phyloP scores from a whole-genome alignment of 2,329 filamentous ascomycete genomes.

The Dryadomyces sulphureus region DNA sequence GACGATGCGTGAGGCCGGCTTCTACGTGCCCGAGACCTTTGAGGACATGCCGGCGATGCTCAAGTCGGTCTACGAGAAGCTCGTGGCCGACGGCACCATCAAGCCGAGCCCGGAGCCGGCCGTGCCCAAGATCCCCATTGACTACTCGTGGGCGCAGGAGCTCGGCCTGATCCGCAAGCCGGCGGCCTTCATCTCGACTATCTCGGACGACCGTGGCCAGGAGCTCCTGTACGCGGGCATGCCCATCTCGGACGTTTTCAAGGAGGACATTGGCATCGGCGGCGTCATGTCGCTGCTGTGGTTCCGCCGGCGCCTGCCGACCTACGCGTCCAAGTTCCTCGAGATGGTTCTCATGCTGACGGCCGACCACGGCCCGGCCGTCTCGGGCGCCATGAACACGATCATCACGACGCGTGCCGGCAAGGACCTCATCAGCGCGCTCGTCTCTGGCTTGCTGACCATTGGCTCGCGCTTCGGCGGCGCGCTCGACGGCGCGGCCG shows the following conservation, averaged over 20 bases:
- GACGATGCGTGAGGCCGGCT: conserved; percentile 86
- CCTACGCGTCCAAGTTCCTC: conserved; percentile 95
- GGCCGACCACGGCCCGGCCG: conserved; percentile 94
- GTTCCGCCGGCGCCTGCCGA: conserved; percentile 95
- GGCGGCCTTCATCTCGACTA: conserved; percentile 98
- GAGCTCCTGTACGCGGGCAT: conserved; percentile 97
- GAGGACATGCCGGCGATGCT: conserved; percentile 79
- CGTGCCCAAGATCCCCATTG: conserved; percentile 97
- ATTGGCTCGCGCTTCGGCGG: conserved; percentile 98
- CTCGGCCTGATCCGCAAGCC: conserved; percentile 99
- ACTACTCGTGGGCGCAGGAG: conserved; percentile 99
- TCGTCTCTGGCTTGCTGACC: conserved; percentile 92
- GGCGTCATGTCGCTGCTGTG: conserved; percentile 99
- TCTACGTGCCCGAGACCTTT: conserved; percentile 90
- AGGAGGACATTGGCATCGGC: conserved; percentile 95
- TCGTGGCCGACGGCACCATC: conserved; percentile 74
- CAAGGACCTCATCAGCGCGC: conserved; percentile 92
- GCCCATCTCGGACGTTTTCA: conserved; percentile 99
- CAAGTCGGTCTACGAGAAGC: conserved; percentile 70
- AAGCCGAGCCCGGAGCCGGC: conserved; percentile 75
- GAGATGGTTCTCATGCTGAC: conserved; percentile 99
- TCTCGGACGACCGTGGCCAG: conserved; percentile 98
- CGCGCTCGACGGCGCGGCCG: conserved; percentile 91
- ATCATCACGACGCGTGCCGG: conserved; percentile 99
- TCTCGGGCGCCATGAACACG: conserved; percentile 99